Base-by-base conservation (phyloP, 1,139 yeast species). In the Scheffersomyces illinoinensis region DNA sequence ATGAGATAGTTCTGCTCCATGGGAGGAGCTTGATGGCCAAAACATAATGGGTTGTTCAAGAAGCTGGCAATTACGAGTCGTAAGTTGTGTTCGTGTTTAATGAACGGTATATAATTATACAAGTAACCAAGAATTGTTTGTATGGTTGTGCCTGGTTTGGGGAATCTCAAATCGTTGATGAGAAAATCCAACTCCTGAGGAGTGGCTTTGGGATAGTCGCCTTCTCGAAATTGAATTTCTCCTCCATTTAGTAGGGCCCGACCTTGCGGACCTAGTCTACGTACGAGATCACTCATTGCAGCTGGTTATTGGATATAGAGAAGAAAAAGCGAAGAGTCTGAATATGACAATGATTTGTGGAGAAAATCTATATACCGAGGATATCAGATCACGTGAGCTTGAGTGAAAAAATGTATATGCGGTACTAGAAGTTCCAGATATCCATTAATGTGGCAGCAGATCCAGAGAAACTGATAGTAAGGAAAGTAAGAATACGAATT, bases 71-170 rank as follows among this genome's bases (percentile, higher is more conserved):
- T 69, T 5, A 89, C 69, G 4, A 88, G 68, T 50, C 81, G 73
- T 47, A 90, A 71, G 67, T 90, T 89, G 58, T 77, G 79, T 57
- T 82, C 86, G 57, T 84, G 82, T 66, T 86, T 87, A 53, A 90
- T 76, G 50, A 79, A 82, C 0, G 95, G 93, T 49, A 88, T 72
- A 67, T 87, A 86, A 66, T 86, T 85, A 53, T 82, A 86, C 12
- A 86, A 64, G 64, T 85, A 84, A 1, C 90, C 86, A 50, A 87
- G 68, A 2, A 82, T 64, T 57, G 79, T 76, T 47, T 70, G 64
- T 3, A 78, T 71, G 0, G 81, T 71, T 4, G 77, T 67, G 17
- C 70, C 70, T 4, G 74, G 65, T 19, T 67, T 67, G 0, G 86
- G 86, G 59, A 73, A 70, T 39, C 81, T 64, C 54, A 84, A 66